Base-by-base conservation (phyloP, 1,139 yeast species). In the Suhomyces maxii region DNA sequence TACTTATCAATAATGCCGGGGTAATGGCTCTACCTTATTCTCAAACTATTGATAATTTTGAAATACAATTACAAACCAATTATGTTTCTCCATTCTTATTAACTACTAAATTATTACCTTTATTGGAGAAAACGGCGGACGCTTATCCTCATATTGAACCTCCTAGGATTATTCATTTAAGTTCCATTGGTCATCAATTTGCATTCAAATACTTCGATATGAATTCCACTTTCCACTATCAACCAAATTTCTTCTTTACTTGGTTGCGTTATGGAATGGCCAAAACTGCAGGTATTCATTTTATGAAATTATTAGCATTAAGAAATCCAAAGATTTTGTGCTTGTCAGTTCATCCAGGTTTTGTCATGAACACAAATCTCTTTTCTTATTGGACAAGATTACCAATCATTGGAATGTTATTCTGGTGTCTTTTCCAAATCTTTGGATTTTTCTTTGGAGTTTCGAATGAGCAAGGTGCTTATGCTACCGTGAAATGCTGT, bases 211-310 rank as follows among this genome's bases (percentile, higher is more conserved):
- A 78, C 54, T 80, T 84, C 58, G 68, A 71, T 41, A 66, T 85
- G 59, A 67, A 71, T 48, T 70, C 73, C 45, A 69, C 71, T n/a
- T 84, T 83, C 64, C 72, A 85, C 53, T 76, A 75, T 57, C 62
- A 60, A 37, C 96, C 96, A 3, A 79, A 83, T 55, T 71, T 84
- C 33, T 39, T 87, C 1, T 88, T 86, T 65, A 83, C 93, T 1
- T 84, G 93, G 86, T 69, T 88, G 47, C 71, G 97, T 38, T 90
- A 87, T 57, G 91, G 89, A 0, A 69, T 83, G 66, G 87, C 95
- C 10, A 89, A 89, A 61, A 80, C 88, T 0, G 88, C 90, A 0
- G 87, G 88, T 1, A 87, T 89, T 39, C 96, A 89, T 56, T 78
- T 83, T 53, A 79, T 84, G 57, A 82, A 83, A 55, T 76, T 83